Conservation (phyloP, 2,329 filamentous ascomycete genomes). For the Claviceps africana region DNA sequence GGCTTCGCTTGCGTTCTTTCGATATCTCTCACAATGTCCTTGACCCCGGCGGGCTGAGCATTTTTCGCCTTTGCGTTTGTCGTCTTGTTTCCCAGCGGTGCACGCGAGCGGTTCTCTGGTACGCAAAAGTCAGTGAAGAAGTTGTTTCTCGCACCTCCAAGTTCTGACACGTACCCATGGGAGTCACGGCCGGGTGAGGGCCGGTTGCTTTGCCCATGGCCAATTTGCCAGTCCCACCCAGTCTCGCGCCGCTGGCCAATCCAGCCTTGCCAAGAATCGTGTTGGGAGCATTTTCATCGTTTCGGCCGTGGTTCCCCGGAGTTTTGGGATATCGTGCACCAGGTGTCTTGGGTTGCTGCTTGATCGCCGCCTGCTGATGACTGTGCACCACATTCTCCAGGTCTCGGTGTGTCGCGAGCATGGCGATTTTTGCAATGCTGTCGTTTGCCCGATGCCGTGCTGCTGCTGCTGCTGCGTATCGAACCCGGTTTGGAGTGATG, state of each 20-base stretch:
- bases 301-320: constrained; percentile 60
- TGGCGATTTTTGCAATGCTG: constrained; percentile 21
- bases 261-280: constrained; percentile 26
- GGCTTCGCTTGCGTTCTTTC: constrained; percentile 50
- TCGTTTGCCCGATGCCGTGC: not conserved
- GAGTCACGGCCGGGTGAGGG: constrained; percentile 55
- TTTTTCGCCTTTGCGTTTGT: constrained; percentile 77
- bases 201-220: constrained; percentile 29
- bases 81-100: constrained; percentile 83
- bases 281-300: constrained; percentile 63
- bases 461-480: not conserved
- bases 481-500: not conserved
- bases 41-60: constrained; percentile 52
- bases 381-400: constrained; percentile 77
- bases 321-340: constrained; percentile 66
- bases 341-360: constrained; percentile 73
- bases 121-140: constrained; percentile 5
- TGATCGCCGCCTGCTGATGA: constrained; percentile 61
- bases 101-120: constrained; percentile 44
- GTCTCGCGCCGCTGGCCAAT: constrained; percentile 41
- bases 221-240: constrained; percentile 34
- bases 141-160: not conserved
- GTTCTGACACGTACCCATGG: constrained; percentile 48
- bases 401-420: constrained; percentile 67
- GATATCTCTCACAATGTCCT: constrained; percentile 41